phyloP scores from a whole-genome alignment of 108 stramenopile genomes.

The Cyclotella cryptica region DNA sequence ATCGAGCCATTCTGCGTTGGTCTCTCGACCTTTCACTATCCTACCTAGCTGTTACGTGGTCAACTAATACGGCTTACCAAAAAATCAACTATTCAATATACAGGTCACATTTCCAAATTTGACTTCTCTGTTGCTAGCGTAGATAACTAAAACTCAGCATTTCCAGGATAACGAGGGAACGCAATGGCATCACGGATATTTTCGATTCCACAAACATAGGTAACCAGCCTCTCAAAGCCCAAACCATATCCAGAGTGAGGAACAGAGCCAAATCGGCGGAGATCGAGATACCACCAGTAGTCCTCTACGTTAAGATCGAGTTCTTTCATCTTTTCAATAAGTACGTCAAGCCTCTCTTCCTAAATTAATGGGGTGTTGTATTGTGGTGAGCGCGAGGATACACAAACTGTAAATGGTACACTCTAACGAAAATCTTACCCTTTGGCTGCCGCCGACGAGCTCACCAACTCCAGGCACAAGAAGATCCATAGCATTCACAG shows the following conservation, averaged over 20 bases:
- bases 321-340: conserved; percentile 92
- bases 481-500: conserved; percentile 98
- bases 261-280: conserved; percentile 93
- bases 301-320: conserved; percentile 89
- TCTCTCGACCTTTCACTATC: too few species aligned
- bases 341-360: conserved; percentile 90
- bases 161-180: conserved; percentile 97
- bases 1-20: too few species aligned
- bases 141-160: conserved; percentile 87
- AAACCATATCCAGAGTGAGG: conserved; percentile 99
- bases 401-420: not conserved
- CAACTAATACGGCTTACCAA: too few species aligned
- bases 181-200: conserved; percentile 99
- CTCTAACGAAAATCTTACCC: conserved; percentile 49
- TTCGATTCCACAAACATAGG: conserved; percentile 97
- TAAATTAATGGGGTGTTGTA: conserved; percentile 4
- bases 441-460: conserved; percentile 98
- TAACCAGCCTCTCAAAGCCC: conserved; percentile 99
- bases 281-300: conserved; percentile 98
- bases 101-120: not conserved
- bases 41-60: too few species aligned
- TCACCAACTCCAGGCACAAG: conserved; percentile 99
- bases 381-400: not conserved
- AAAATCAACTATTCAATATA: not conserved
- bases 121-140: not conserved